phyloP scores from a whole-genome alignment of 1,284 basidiomycete genomes.

The Pseudozyma hubeiensis region DNA sequence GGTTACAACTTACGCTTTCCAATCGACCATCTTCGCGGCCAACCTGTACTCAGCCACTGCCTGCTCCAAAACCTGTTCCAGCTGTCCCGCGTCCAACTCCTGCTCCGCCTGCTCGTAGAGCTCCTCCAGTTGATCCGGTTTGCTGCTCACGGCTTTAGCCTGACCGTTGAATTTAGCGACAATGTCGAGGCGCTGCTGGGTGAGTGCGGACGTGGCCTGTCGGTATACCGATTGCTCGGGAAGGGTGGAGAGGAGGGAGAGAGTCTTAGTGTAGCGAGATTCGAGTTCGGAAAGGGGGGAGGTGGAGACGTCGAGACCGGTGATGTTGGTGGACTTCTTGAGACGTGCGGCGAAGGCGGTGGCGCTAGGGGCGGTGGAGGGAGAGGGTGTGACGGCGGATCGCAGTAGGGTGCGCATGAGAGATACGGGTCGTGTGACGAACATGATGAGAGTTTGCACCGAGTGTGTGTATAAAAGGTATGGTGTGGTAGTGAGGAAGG shows the following conservation, averaged over 20 bases:
- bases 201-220: conserved; percentile 87
- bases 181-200: conserved; percentile 82
- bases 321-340: conserved; percentile 78
- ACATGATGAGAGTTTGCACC: conserved; percentile 15
- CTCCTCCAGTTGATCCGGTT: conserved; percentile 73
- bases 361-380: conserved; percentile 22
- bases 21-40: conserved; percentile 86
- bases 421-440: conserved; percentile 14
- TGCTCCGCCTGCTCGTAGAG: conserved; percentile 79
- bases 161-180: conserved; percentile 69
- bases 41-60: conserved; percentile 85
- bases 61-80: conserved; percentile 85
- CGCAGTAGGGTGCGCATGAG: conserved; percentile 6
- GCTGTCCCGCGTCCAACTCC: conserved; percentile 69
- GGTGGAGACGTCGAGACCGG: conserved; percentile 75
- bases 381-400: conserved; percentile 30
- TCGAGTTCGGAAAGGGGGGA: conserved; percentile 82
- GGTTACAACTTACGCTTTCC: conserved; percentile 85
- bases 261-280: conserved; percentile 82
- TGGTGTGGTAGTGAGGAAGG: conserved; percentile 1
- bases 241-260: conserved; percentile 77
- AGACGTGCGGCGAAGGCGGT: conserved; percentile 25
- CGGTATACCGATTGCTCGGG: conserved; percentile 87
- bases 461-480: not conserved
- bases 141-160: conserved; percentile 72